Evolutionary conservation across 495 filamentous ascomycete genomes (phyloP), one percentile per base, ranked within the genome.

Genomic region (Aspergillus egyptiacus): DNA sequence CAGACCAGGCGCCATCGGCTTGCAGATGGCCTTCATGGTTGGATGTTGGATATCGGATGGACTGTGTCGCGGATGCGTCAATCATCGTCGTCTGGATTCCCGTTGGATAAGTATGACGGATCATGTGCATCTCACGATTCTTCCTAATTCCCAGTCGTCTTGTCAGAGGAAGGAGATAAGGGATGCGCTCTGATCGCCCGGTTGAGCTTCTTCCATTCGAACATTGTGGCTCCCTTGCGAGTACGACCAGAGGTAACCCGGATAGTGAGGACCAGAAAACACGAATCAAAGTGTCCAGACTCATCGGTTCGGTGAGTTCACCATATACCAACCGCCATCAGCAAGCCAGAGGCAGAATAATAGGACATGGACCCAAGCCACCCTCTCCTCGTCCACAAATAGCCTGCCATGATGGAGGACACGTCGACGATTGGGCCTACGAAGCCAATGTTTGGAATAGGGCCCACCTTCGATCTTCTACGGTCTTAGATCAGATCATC

Each of bases 301-400:
- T n/a, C n/a, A n/a, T n/a, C n/a, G n/a, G n/a, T n/a, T n/a, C n/a
- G n/a, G n/a, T n/a, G n/a, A n/a, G n/a, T n/a, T n/a, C n/a, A n/a
- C n/a, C n/a, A n/a, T n/a, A n/a, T n/a, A n/a, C n/a, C n/a, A n/a
- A n/a, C n/a, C n/a, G n/a, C 25, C 17, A 27, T 19, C 28, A 23
- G 41, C 41, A 32, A 23, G 41, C 7, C 41, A 33, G 8, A 44
- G 14, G 9, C 2, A 5, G 17, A 44, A 44, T 30, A 28, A 44
- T 44, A 44, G 41, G 41, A 19, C 41, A 22, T 44, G n/a, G 9
- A 23, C 15, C 25, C 41, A 44, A 44, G 41, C 41, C 41, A 44
- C 41, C 18, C 41, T 2, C 35, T 10, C 28, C 28, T 33, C 14
- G 27, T n/a, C 27, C 27, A 11, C 17, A 33, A 44, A 44, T 44